Evolutionary conservation across 768 basidiomycete species (phyloP).

Genomic region (Lactarius vividus): DNA sequence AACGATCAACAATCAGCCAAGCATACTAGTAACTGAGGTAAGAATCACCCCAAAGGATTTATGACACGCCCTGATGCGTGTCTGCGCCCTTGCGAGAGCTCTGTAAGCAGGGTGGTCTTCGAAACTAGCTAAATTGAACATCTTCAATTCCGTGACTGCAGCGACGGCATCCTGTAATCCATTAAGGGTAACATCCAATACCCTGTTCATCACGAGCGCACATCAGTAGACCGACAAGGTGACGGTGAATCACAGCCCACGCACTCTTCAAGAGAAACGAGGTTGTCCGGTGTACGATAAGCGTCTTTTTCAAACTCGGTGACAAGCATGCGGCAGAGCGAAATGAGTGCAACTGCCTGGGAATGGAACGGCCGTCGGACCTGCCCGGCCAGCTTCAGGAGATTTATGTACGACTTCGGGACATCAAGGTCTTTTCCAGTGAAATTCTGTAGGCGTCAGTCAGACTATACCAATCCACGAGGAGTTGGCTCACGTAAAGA

Average conservation of each 20-base stretch:
- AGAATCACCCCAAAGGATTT: constrained; percentile 14
- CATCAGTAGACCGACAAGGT: not conserved
- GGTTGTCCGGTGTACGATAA: constrained; percentile 13
- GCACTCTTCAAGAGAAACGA: constrained; percentile 21
- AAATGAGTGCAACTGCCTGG: constrained; percentile 21
- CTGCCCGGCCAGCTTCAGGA: constrained; percentile 22
- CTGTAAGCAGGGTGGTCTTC: constrained; percentile 13
- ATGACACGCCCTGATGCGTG: constrained; percentile 9
- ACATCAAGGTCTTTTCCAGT: constrained; percentile 9
- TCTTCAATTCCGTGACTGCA: constrained; percentile 21
- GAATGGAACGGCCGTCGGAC: constrained; percentile 25
- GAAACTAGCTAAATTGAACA: constrained; percentile 6
- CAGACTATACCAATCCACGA: not conserved
- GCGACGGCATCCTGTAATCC: constrained; percentile 12
- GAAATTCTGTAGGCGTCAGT: constrained; percentile 17
- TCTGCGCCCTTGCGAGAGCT: constrained; percentile 1
- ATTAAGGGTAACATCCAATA: constrained; percentile 11
- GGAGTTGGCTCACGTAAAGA: constrained; percentile 12
- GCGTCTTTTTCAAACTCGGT: constrained; percentile 14
- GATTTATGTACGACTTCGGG: constrained; percentile 17
- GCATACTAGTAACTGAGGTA: not conserved
- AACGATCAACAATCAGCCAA: not conserved
- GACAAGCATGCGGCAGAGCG: constrained; percentile 20
- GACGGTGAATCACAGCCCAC: not conserved
- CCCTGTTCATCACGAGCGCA: not conserved